Base-by-base conservation (phyloP, 257 asterid species). In the Echium plantagineum region DNA sequence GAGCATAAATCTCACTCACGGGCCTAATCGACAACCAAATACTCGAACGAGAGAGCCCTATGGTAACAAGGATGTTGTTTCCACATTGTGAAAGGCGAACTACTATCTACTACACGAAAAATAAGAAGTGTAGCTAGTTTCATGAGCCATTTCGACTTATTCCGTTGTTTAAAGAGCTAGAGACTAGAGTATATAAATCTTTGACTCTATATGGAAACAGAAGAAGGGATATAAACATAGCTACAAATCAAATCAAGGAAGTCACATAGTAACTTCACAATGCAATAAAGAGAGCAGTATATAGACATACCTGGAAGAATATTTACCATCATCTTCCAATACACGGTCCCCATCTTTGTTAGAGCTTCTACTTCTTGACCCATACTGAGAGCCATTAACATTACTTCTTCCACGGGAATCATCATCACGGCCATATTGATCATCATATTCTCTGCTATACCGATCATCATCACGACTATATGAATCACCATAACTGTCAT, bases 281-380 rank as follows among this genome's bases (percentile, higher is more conserved):
- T 26, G 15, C 52, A 20, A 57, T 35, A 35, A 51, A n/a, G 18
- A 46, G 63, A 38, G 47, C 31, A n/a, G 15, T 6, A 63, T 65
- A 26, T 52, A 55, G 49, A 65, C 74, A 65, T 63, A 93, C 99
- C 99, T 84, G 60, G 90, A 80, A 68, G 95, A 78, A 70, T 84
- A 81, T 64, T 86, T 97, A 56, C 85, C 83, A 74, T 93, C 99
- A 63, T 86, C 89, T 62, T 84, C 98, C 75, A 69, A 78, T 63
- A 74, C 72, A 65, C 69, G 75, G 59, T 76, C 81, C 58, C 77
- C 71, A 60, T 85, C 89, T 62, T 65, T 78, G 57, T 84, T 96
- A 67, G 82, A 82, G 32, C 32, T 28, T 28, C 83, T 84, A 74
- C 98, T 79, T 80, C 94, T 85, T 67, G 95, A 75, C 15, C 82